A percentile compares a stretch with the other conserved stretches of the same genome.
Evolutionary conservation across 306 rosid genomes (phyloP).

Genomic region (Vigna radiata): DNA sequence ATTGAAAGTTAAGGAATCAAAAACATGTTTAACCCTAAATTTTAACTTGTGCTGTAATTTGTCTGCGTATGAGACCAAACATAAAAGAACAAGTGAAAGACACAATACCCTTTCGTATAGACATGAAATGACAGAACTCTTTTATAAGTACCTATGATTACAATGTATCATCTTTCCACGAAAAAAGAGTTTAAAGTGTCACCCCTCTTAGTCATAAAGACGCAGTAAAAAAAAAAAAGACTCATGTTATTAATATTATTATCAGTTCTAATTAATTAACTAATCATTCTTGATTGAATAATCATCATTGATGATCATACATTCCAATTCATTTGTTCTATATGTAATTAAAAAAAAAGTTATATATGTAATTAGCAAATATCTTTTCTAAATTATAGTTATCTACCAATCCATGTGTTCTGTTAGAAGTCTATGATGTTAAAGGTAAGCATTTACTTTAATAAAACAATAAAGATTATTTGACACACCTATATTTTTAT

Average conservation of each 20-base stretch:
- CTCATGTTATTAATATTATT: not conserved
- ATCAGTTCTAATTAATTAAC: not conserved
- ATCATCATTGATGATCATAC: not conserved
- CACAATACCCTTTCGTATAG: constrained; percentile 29
- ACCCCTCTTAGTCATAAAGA: not conserved
- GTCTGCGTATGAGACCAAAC: constrained; percentile 24
- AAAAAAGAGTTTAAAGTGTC: not conserved
- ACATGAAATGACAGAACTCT: constrained; percentile 27
- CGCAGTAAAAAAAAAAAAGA: not conserved
- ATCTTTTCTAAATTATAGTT: not conserved
- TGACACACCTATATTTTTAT: too few species aligned
- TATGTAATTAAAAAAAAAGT: not conserved
- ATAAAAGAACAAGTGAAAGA: constrained; percentile 44
- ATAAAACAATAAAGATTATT: too few species aligned
- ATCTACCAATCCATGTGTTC: not conserved
- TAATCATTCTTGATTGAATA: not conserved
- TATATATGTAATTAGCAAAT: not conserved
- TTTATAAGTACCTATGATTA: constrained; percentile 18
- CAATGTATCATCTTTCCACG: not conserved
- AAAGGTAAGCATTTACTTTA: not conserved
- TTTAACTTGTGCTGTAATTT: constrained; percentile 16
- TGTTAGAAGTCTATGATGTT: not conserved
- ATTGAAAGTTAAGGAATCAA: too few species aligned
- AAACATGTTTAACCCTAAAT: too few species aligned
- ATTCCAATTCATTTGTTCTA: not conserved